phyloP scores from a whole-genome alignment of 2,329 filamentous ascomycete species.

The Fusarium dlaminii region DNA sequence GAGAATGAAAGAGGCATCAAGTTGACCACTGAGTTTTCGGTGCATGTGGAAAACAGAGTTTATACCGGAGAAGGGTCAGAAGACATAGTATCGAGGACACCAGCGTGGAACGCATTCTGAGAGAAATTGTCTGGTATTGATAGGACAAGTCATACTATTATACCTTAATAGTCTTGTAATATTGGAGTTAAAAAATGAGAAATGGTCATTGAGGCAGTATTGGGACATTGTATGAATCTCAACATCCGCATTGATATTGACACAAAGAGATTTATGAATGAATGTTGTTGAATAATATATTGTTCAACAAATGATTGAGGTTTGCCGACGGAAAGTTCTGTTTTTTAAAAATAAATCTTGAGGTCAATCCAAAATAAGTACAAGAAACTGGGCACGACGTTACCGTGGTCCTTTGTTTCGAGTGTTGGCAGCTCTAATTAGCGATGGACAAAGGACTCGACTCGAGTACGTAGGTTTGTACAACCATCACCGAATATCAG shows the following conservation, averaged over 20 bases:
- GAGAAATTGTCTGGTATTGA: neutral
- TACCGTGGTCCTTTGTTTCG: neutral
- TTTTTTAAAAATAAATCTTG: neutral
- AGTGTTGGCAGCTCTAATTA: neutral
- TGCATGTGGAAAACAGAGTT: conserved; percentile 31
- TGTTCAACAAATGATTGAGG: neutral
- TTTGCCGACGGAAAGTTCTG: neutral
- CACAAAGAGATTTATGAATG: neutral
- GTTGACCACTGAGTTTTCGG: conserved; percentile 34
- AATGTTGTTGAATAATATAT: neutral
- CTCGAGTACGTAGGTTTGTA: neutral
- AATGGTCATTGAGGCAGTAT: neutral
- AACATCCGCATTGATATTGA: neutral
- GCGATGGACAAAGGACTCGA: neutral
- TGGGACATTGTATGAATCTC: neutral
- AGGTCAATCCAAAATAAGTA: neutral
- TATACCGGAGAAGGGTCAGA: conserved; percentile 13
- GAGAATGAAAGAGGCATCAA: conserved; percentile 26
- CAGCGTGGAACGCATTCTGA: conserved; percentile 34
- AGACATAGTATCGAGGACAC: conserved; percentile 25
- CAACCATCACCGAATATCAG: neutral
- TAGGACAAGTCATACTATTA: neutral
- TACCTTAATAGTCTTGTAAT: neutral
- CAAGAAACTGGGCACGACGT: neutral
- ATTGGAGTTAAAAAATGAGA: neutral